Base-by-base conservation (phyloP, 768 basidiomycete species). In the Leccinum subtestaceum region DNA sequence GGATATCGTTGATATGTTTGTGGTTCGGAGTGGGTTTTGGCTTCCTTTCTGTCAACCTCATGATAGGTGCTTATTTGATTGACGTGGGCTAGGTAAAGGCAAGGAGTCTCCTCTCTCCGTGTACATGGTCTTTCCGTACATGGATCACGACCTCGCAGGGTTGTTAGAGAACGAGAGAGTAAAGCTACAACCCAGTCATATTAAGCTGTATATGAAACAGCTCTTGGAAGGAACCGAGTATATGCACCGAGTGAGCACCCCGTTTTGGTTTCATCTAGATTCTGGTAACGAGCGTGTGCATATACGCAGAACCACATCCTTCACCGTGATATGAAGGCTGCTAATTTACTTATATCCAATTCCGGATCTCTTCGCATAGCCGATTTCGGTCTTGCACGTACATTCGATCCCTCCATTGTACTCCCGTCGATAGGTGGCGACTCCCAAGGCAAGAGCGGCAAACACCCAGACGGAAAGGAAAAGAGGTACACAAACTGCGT, bases 91-190 rank as follows among this genome's bases (percentile, higher is more conserved):
- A 69, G 68, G 68, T 53, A 47, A 61, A 88, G 87, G 88, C 69
- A 88, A 80, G 59, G 83, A 87, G 49, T 70, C 73, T 12, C 85
- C 89, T 25, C 76, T 93, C 55, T 92, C 91, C 4, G 92, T 98
- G 13, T 97, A 92, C 75, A 97, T 98, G 94, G 96, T 98, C 45
- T 99, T 98, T 68, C 97, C 97, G 0, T 99, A 98, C 75, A 98
- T 98, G 97, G 97, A 98, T 67, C 96, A 99, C 67, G 97, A 99
- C 74, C 84, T 99, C 11, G 94, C 96, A 2, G 97, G 97, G 3
- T 73, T 98, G 40, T 76, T 99, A 60, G 93, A 95, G 73, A 98
- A 98, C 69, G 88, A 91, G 60, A 83, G 89, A 27, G 95, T 95
- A 59, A 88, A 88, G 65, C 77, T 96, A 4, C 83, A 84, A 52